phyloP scores from a whole-genome alignment of 352 stramenopile genomes.

The Aphanomyces astaci region DNA sequence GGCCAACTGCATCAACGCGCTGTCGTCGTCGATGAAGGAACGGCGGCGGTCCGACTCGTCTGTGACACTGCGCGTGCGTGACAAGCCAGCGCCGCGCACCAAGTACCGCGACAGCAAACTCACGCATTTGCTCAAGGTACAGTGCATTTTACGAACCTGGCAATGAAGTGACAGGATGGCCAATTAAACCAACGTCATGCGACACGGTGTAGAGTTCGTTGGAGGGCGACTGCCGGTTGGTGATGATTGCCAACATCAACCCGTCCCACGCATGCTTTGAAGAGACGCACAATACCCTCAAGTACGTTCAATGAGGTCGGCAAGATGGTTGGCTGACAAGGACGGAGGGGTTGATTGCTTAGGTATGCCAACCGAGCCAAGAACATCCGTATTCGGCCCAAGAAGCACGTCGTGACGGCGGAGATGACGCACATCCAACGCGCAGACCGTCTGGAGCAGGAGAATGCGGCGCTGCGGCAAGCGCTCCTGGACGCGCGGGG shows the following conservation, averaged over 20 bases:
- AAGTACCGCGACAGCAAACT: slow-evolving; percentile 83
- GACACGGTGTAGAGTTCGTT: slow-evolving; percentile 54
- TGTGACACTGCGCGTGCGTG: slow-evolving; percentile 32
- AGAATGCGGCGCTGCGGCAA: slow-evolving; percentile 38
- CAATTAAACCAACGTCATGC: neutral
- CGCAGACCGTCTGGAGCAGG: slow-evolving; percentile 46
- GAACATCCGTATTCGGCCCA: slow-evolving; percentile 85
- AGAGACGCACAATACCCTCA: slow-evolving; percentile 86
- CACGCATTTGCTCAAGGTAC: slow-evolving; percentile 75
- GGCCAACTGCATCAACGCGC: slow-evolving; percentile 87
- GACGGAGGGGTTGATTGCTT: neutral
- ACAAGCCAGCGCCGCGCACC: slow-evolving; percentile 24
- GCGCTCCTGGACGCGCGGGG: slow-evolving; percentile 30
- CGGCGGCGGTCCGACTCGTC: slow-evolving; percentile 20
- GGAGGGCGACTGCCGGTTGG: slow-evolving; percentile 82
- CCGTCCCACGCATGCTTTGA: slow-evolving; percentile 71
- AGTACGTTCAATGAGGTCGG: no score
- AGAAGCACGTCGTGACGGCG: slow-evolving; percentile 72
- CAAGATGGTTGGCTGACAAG: no score
- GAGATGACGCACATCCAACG: slow-evolving; percentile 58
- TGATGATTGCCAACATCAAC: slow-evolving; percentile 88
- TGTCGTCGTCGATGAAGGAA: slow-evolving; percentile 30
- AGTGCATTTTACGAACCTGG: neutral
- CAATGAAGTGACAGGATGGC: neutral
- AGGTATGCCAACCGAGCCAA: slow-evolving; percentile 80